A percentile compares a stretch with the other conserved stretches of the same genome.
phyloP scores from a whole-genome alignment of 2,329 filamentous ascomycete species.

The Colletotrichum sp. region DNA sequence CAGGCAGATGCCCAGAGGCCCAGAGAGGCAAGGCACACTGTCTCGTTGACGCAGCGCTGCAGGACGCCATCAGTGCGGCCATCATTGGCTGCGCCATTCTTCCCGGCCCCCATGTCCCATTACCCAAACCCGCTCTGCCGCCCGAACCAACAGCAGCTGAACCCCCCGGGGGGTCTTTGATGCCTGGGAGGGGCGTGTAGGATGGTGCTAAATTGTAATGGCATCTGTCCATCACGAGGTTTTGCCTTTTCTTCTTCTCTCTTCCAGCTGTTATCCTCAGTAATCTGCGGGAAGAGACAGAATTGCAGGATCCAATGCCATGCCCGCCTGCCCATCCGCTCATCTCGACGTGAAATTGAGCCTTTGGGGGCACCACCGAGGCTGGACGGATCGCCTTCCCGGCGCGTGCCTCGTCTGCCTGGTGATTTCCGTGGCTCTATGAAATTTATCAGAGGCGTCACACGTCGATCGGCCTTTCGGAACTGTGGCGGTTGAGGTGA shows the following conservation, averaged over 20 bases:
- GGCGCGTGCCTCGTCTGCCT: background rate
- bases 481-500: background rate
- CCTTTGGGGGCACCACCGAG: background rate
- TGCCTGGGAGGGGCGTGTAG: background rate
- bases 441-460: background rate
- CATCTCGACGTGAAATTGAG: background rate
- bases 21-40: slow-evolving; percentile 1
- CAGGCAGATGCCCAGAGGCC: background rate
- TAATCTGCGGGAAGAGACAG: background rate
- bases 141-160: background rate
- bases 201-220: background rate
- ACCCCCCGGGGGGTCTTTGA: background rate
- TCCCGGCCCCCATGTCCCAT: background rate
- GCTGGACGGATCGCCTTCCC: background rate
- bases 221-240: background rate
- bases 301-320: background rate
- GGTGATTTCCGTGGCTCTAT: background rate
- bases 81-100: slow-evolving; percentile 1
- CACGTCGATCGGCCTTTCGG: background rate
- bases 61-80: background rate
- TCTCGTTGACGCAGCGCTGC: background rate
- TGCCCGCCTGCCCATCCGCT: background rate
- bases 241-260: background rate
- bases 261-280: background rate
- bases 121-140: background rate